phyloP scores from a whole-genome alignment of 1,284 basidiomycete species.

The Mycena citricolor region DNA sequence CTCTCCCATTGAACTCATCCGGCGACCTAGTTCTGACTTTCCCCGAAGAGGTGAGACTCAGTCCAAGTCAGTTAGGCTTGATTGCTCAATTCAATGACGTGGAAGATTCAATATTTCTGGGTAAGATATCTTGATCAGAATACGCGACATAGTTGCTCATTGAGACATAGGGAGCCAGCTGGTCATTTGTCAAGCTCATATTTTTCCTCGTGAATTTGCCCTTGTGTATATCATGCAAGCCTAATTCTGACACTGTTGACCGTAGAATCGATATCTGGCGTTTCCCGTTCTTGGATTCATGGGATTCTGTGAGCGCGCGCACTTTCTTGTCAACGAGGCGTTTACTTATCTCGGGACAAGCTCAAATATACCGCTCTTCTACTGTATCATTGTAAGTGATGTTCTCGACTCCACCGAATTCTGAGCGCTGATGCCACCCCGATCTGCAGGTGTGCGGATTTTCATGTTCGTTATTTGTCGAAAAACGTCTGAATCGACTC shows the following conservation, averaged over 20 bases:
- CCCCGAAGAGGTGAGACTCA: slow-evolving; percentile 1
- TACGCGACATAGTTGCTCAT: not conserved
- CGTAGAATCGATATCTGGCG: slow-evolving; percentile 12
- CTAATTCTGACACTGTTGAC: not conserved
- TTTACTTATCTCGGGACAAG: not conserved
- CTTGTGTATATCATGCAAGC: not conserved
- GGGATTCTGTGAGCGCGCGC: not conserved
- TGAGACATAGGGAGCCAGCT: not conserved
- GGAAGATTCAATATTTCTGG: slow-evolving; percentile 16
- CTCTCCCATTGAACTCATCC: not conserved
- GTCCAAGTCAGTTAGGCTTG: too few relatives aligned
- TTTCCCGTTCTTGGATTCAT: not conserved
- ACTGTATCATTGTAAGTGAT: slow-evolving; percentile 1
- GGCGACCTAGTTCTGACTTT: slow-evolving; percentile 8
- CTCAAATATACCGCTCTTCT: slow-evolving; percentile 1
- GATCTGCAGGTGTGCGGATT: not conserved
- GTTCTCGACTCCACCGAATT: too few relatives aligned
- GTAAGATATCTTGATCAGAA: not conserved
- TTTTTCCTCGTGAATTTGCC: slow-evolving; percentile 10
- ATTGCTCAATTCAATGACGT: not conserved
- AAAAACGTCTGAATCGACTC: too few relatives aligned
- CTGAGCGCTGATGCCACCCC: too few relatives aligned
- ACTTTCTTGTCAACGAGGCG: not conserved
- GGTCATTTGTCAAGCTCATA: slow-evolving; percentile 7
- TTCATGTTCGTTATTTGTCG: too few relatives aligned